A percentile compares a stretch with the other conserved stretches of the same genome.
Evolutionary conservation across 192 early-diverging fungal genomes (phyloP).

Genomic region (Borealophlyctis nickersoniae): DNA sequence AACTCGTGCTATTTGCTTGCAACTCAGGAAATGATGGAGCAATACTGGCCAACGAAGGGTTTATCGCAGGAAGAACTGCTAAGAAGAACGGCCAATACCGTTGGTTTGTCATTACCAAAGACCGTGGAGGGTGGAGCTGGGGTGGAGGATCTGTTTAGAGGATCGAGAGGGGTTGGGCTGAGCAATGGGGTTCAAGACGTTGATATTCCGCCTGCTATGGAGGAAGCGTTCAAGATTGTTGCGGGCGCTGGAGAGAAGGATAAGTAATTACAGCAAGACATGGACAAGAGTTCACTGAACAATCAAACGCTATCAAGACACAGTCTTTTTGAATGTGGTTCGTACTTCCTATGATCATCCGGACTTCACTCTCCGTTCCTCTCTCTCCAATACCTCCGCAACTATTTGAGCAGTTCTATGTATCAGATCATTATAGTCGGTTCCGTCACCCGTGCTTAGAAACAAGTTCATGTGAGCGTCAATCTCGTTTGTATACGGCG

Average conservation of each 20-base stretch:
- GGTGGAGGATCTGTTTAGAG: neutral
- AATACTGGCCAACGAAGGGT: slow-evolving; percentile 35
- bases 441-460: neutral
- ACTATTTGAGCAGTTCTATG: neutral
- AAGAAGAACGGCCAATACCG: slow-evolving; percentile 32
- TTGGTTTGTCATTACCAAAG: slow-evolving; percentile 35
- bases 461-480: slow-evolving; percentile 49
- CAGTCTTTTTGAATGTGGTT: no score
- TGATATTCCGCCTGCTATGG: neutral
- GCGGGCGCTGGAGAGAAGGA: no score
- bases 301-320: no score
- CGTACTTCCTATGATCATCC: neutral
- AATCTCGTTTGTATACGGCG: slow-evolving; percentile 37
- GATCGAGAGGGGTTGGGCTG: neutral
- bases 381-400: neutral
- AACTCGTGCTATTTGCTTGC: neutral
- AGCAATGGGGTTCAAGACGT: neutral
- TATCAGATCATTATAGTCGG: neutral
- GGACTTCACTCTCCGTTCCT: neutral
- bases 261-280: no score
- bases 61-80: slow-evolving; percentile 30
- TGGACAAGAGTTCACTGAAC: no score
- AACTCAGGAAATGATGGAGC: slow-evolving; percentile 32
- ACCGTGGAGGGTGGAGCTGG: slow-evolving; percentile 16
- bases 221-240: slow-evolving; percentile 17